Conservation (phyloP, 306 rosid genomes). For the Cicer pinnatifidum region DNA sequence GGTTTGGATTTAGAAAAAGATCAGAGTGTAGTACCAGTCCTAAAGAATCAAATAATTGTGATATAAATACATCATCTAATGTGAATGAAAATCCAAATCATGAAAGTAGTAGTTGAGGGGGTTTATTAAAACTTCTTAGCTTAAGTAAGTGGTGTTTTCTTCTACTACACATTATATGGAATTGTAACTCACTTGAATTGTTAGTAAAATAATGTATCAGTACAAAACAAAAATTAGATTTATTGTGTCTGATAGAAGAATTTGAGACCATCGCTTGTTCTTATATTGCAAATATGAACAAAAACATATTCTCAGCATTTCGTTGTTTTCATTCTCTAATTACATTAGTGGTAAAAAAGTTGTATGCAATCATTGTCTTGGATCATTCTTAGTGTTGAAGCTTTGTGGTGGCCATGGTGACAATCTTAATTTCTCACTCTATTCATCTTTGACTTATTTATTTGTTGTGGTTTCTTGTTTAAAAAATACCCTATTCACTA, state of each 20-base stretch:
- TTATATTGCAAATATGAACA: slow-evolving; percentile 1
- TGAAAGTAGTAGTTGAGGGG: slow-evolving; percentile 47
- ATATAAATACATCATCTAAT: slow-evolving; percentile 45
- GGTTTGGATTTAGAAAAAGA: slow-evolving; percentile 69
- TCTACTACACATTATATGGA: slow-evolving; percentile 17
- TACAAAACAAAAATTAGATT: not conserved
- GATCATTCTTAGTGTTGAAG: no score
- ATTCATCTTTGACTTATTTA: not conserved
- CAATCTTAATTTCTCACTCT: slow-evolving; percentile 13
- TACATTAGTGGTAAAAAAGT: not conserved
- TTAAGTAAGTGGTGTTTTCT: slow-evolving; percentile 35
- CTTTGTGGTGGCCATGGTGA: not conserved
- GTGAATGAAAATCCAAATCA: slow-evolving; percentile 51
- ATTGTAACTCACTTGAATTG: slow-evolving; percentile 42
- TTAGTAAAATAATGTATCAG: not conserved
- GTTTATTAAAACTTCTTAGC: slow-evolving; percentile 44
- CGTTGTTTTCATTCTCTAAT: slow-evolving; percentile 7
- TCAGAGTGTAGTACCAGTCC: slow-evolving; percentile 50
- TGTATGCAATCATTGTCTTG: not conserved
- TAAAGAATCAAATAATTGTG: slow-evolving; percentile 49
- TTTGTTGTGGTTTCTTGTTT: slow-evolving; percentile 15
- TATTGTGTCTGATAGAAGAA: slow-evolving; percentile 16
- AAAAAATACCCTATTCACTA: not conserved
- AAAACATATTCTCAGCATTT: slow-evolving; percentile 1
- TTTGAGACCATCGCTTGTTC: not conserved